Evolutionary conservation across 768 basidiomycete species (phyloP).

Genomic region (Tubosaeta brunneosetosa): DNA sequence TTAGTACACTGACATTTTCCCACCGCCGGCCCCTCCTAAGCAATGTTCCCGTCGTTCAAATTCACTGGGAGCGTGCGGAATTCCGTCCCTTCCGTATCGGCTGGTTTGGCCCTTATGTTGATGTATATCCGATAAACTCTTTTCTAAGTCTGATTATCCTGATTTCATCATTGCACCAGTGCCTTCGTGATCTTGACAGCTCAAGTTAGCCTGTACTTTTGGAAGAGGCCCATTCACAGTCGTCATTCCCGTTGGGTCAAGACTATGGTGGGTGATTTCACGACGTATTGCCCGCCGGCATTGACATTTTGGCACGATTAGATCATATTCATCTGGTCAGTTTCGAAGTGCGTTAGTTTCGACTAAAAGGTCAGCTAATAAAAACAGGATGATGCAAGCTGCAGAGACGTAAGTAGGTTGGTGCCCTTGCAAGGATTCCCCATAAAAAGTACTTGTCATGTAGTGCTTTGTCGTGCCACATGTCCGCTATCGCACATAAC

Average conservation of each 20-base stretch:
- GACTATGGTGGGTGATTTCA: slow-evolving; percentile 10
- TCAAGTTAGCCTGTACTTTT: slow-evolving; percentile 23
- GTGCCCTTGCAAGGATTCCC: not conserved
- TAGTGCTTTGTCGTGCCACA: slow-evolving; percentile 12
- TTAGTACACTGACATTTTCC: not conserved
- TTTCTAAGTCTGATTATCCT: not conserved
- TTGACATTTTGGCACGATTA: slow-evolving; percentile 1
- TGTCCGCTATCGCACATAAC: slow-evolving; percentile 7
- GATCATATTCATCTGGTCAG: slow-evolving; percentile 23
- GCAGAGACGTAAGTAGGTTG: slow-evolving; percentile 9
- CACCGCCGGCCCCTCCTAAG: not conserved
- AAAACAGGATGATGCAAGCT: slow-evolving; percentile 19
- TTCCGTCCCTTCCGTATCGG: slow-evolving; percentile 4
- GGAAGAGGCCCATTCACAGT: slow-evolving; percentile 9
- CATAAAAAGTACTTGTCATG: not conserved
- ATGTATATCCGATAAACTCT: slow-evolving; percentile 5
- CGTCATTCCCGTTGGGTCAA: slow-evolving; percentile 23
- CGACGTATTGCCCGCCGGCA: no score
- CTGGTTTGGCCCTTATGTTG: slow-evolving; percentile 9
- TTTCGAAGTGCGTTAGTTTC: not conserved
- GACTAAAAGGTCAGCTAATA: not conserved
- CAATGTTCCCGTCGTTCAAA: slow-evolving; percentile 1
- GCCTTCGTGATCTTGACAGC: slow-evolving; percentile 18
- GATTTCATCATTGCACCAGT: slow-evolving; percentile 1
- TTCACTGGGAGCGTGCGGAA: slow-evolving; percentile 7